Conservation (phyloP, 1,284 basidiomycete genomes). For the Irpex sp. region DNA sequence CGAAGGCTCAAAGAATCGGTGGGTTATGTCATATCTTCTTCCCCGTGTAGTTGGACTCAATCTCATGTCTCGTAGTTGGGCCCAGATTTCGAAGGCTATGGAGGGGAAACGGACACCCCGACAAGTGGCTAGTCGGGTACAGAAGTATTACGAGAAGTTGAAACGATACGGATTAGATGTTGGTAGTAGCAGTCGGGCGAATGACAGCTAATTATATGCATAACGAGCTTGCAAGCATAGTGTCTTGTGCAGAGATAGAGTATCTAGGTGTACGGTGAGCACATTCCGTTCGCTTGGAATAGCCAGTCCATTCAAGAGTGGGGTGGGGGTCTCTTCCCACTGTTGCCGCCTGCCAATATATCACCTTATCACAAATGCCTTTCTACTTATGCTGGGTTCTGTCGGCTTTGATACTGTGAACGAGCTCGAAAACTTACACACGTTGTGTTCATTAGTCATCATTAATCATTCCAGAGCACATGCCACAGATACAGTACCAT, state of each 20-base stretch:
- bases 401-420: no score
- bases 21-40: conserved; percentile 18
- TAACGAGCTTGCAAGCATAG: neutral
- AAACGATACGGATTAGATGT: conserved; percentile 61
- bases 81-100: conserved; percentile 78
- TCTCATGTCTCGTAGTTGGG: conserved; percentile 50
- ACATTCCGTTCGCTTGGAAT: no score
- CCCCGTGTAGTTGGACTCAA: neutral
- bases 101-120: conserved; percentile 67
- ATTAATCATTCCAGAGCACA: neutral
- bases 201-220: conserved; percentile 5
- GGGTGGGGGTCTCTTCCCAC: no score
- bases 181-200: conserved; percentile 12
- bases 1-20: conserved; percentile 73
- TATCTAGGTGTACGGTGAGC: no score
- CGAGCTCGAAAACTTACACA: neutral
- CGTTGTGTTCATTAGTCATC: neutral
- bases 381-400: no score
- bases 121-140: conserved; percentile 82
- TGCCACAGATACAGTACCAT: neutral
- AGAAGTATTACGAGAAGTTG: conserved; percentile 82
- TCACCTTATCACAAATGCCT: no score
- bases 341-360: no score
- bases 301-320: no score
- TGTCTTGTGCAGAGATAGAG: neutral